Base-by-base conservation (phyloP, 257 asterid species). In the Nicotiana benthamiana region DNA sequence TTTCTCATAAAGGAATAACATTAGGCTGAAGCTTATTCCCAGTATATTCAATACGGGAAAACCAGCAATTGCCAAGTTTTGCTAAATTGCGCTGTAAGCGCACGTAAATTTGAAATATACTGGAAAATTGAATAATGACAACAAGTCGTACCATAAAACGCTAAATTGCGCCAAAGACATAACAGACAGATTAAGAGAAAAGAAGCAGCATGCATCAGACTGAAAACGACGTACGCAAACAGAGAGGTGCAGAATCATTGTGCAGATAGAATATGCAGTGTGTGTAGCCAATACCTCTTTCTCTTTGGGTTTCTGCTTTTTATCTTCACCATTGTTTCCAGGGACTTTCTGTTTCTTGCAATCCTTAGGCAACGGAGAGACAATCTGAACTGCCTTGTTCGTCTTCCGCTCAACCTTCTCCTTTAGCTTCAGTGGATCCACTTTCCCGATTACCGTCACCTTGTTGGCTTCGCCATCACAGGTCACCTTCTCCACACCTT, bases 381-480 rank as follows among this genome's bases (percentile, higher is more conserved):
- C 70, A 17, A 94, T 84, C 26, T 91, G 93, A 6, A 94, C 88
- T 15, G 81, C 88, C 53, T 82, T 89, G 83, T 86, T 93, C 1
- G 90, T 85, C 60, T 89, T 93, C 65, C 87, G 66, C 89, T 91
- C 97, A 77, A 90, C 74, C 27, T 79, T 84, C 17, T 86, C 93
- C 61, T 91, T 83, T 79, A 94, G 92, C 85, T 90, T 89, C 82
- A 46, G 80, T 83, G 97, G 92, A 82, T 93, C 92, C 2, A 90
- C 88, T 74, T 88, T 88, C 4, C 97, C 97, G 9, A 84, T 84
- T 81, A 91, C 94, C 36, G 90, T 88, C 32, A 93, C 82, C 88
- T 84, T 93, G 77, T 85, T 87, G 1, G 87, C 85, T 57, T 83
- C 91, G 5, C 82, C 85, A 30, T 91, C 89, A 1, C 57, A 60